Evolutionary conservation across 257 asterid species (phyloP).

Genomic region (Fraxinus cuspidata): DNA sequence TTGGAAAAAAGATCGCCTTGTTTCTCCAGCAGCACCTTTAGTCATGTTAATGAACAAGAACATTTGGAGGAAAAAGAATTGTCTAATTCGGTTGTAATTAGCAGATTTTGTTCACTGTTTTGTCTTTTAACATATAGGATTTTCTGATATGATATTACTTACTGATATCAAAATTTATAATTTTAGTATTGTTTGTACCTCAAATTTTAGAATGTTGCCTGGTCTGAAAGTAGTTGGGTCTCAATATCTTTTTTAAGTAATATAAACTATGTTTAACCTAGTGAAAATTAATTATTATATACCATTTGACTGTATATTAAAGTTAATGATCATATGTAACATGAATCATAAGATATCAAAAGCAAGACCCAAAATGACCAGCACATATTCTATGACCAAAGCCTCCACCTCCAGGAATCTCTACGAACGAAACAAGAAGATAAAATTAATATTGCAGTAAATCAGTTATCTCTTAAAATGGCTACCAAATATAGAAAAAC

Average conservation of each 20-base stretch:
- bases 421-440: not conserved
- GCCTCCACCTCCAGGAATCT: not conserved
- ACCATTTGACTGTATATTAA: not conserved
- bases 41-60: not conserved
- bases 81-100: conserved; percentile 6
- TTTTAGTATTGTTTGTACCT: not conserved
- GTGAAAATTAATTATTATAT: not conserved
- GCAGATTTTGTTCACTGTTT: conserved; percentile 6
- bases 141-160: conserved; percentile 10
- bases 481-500: not conserved
- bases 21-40: conserved; percentile 15
- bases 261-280: not conserved
- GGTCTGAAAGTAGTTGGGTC: conserved; percentile 5
- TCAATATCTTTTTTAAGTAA: not conserved
- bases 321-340: not conserved
- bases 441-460: not conserved
- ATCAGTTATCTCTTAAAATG: not conserved
- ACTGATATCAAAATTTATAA: conserved; percentile 4
- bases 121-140: not conserved
- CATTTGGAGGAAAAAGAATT: not conserved
- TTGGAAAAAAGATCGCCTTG: not conserved
- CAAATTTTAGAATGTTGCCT: not conserved
- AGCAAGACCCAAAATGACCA: conserved; percentile 1
- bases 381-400: not conserved
- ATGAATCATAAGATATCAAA: not conserved